Percentiles rank a stretch among this genome's conserved stretches.
Evolutionary conservation across 2,329 filamentous ascomycete genomes (phyloP).

Genomic region (Colletotrichum gloeosporioides): DNA sequence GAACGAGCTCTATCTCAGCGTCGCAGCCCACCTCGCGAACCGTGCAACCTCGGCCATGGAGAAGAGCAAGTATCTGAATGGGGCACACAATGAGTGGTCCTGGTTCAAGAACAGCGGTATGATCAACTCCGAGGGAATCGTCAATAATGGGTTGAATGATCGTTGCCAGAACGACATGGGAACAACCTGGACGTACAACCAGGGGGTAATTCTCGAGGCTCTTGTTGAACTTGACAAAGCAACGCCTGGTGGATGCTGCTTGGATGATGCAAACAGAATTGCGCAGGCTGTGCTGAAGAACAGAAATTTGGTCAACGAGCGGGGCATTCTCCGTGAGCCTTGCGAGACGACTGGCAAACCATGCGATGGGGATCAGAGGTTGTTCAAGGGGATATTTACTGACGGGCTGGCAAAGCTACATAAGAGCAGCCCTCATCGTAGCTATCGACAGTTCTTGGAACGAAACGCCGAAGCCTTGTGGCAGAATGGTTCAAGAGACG

Average conservation of each 20-base stretch:
- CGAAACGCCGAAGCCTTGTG: neutral
- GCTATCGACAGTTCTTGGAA: neutral
- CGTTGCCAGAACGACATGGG: neutral
- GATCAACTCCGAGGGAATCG: neutral
- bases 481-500: neutral
- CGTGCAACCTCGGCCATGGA: accelerated
- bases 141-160: neutral
- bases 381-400: neutral
- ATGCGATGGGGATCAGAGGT: neutral
- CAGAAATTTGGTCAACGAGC: neutral
- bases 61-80: neutral
- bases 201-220: neutral
- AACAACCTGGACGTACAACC: neutral
- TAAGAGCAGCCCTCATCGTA: neutral
- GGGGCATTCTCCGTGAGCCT: neutral
- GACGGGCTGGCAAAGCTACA: neutral
- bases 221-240: neutral
- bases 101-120: neutral
- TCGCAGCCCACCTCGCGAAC: neutral
- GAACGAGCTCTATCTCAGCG: neutral
- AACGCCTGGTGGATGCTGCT: neutral
- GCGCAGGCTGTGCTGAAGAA: neutral
- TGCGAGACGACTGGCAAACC: neutral
- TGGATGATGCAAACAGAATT: neutral
- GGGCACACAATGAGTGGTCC: neutral